Base-by-base conservation (phyloP, 73 alveolate species). In the Paramecium octaurelia region DNA sequence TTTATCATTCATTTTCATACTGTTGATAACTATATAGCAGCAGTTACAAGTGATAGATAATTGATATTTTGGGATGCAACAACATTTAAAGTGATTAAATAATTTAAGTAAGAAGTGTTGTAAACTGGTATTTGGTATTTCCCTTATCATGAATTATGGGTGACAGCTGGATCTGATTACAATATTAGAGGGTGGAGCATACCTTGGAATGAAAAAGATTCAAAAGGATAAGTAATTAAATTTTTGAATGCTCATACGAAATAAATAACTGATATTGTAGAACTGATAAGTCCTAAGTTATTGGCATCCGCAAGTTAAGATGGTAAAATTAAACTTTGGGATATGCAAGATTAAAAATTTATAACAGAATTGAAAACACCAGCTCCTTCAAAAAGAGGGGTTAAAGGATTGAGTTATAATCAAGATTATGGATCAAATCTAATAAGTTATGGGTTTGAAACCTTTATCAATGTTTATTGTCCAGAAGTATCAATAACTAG, bases 291-390 rank as follows among this genome's bases (percentile, higher is more conserved):
- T 48, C 99, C 99, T 23, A 93, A 94, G 89, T 64, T 95, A 58
- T 89, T 97, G 29, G 97, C 98, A 36, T 93, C 99, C 0, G 99
- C 99, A 12, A 93, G 98, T 44, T 86, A 97, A 90, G 99, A 97
- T 95, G 96, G 96, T 18, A 96, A 95, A 84, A 96, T 96, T 43
- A 92, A 95, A 60, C 77, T 97, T 42, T 96, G 97, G 86, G 97
- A 96, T 93, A 35, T 97, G 90, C 95, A 92, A 60, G 99, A 97
- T 86, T 93, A 95, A 77, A 96, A 94, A 91, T 84, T 92, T 34
- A 93, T 97, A 18, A 96, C 96, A 46, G 95, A 86, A 23, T 92
- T 97, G 18, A 85, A 98, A 77, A 91, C 97, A 85, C 95, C 97
- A 31, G 92, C 68, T 14, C 86, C 96, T 80, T 98, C 97, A 93